A percentile compares a stretch with the other conserved stretches of the same genome.
phyloP scores from a whole-genome alignment of 2,329 filamentous ascomycete genomes.

The Macroventuria anomochaeta region DNA sequence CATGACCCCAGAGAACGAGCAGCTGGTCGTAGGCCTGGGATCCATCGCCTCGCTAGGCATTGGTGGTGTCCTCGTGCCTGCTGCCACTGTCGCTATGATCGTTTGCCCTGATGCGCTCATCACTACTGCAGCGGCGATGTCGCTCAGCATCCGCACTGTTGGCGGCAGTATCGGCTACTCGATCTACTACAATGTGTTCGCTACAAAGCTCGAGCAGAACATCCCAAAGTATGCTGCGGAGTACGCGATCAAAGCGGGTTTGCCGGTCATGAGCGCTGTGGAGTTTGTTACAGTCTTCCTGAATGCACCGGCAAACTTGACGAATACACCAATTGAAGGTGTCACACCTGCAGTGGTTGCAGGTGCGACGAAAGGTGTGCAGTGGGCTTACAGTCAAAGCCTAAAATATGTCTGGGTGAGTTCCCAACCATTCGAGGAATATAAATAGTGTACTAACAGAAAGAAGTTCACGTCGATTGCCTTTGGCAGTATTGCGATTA shows the following conservation, averaged over 20 bases:
- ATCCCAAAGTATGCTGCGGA: slow-evolving; percentile 35
- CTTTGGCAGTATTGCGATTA: slow-evolving; percentile 38
- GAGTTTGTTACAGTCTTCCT: slow-evolving; percentile 47
- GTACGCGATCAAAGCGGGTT: slow-evolving; percentile 47
- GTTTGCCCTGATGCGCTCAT: slow-evolving; percentile 44
- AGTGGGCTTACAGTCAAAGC: slow-evolving; percentile 41
- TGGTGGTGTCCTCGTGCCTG: slow-evolving; percentile 46
- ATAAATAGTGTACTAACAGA: not conserved
- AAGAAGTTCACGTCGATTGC: slow-evolving; percentile 36
- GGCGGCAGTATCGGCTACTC: slow-evolving; percentile 48
- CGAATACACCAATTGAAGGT: slow-evolving; percentile 26
- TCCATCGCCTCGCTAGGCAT: slow-evolving; percentile 48
- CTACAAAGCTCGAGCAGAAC: slow-evolving; percentile 35
- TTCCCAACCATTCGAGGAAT: not conserved
- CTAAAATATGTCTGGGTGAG: slow-evolving; percentile 40
- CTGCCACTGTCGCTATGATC: slow-evolving; percentile 44
- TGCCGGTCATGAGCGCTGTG: slow-evolving; percentile 46
- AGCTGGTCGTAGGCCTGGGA: slow-evolving; percentile 35
- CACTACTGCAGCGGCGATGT: slow-evolving; percentile 49
- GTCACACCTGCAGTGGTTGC: slow-evolving; percentile 38
- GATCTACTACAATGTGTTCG: slow-evolving; percentile 47
- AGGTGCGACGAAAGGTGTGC: slow-evolving; percentile 32
- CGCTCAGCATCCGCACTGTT: slow-evolving; percentile 55
- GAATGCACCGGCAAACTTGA: slow-evolving; percentile 27
- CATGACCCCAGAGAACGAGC: slow-evolving; percentile 42